Percentiles rank a stretch among this genome's conserved stretches.
These are phyloP conservation scores for Dittrichia graveolens DNA, from an alignment of 129 eudicot species.

Conservation along the genomic window DNA sequence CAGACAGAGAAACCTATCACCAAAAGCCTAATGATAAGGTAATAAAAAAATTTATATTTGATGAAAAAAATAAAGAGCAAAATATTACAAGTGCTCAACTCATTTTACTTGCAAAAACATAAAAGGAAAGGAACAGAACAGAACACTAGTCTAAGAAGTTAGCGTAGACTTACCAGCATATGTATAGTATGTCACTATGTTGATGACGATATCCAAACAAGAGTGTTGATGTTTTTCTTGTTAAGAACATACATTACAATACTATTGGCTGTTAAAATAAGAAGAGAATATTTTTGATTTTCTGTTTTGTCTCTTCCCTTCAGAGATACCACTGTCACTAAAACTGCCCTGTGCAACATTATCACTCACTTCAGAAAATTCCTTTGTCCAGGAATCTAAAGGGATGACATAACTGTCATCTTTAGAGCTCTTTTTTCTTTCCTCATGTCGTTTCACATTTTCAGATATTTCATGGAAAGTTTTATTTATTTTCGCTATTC, in stretches of 20 bases:
- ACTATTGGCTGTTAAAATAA: conserved; percentile 43
- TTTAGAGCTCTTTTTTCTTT: conserved; percentile 62
- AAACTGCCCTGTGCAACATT: conserved; percentile 56
- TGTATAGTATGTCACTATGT: background rate
- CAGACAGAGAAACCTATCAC: conserved; percentile 12
- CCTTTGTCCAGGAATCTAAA: conserved; percentile 63
- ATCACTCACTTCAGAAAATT: conserved; percentile 61
- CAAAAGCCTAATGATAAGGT: background rate
- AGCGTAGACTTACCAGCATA: background rate
- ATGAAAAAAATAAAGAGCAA: background rate
- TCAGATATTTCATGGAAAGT: conserved; percentile 93
- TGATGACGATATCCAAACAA: background rate
- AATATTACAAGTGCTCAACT: background rate
- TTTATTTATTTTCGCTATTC: conserved; percentile 72
- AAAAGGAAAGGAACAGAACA: no score
- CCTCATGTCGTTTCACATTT: conserved; percentile 65
- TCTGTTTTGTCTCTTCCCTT: conserved; percentile 44
- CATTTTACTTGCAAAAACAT: background rate
- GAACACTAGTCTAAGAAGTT: no score
- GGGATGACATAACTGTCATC: conserved; percentile 79
- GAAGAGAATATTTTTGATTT: conserved; percentile 45
- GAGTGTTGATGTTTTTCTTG: background rate
- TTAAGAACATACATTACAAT: conserved; percentile 15
- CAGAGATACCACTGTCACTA: conserved; percentile 70
- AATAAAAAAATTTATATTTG: background rate